phyloP scores from a whole-genome alignment of 2,329 filamentous ascomycete genomes.

The Gnomoniopsis smithogilvyi region DNA sequence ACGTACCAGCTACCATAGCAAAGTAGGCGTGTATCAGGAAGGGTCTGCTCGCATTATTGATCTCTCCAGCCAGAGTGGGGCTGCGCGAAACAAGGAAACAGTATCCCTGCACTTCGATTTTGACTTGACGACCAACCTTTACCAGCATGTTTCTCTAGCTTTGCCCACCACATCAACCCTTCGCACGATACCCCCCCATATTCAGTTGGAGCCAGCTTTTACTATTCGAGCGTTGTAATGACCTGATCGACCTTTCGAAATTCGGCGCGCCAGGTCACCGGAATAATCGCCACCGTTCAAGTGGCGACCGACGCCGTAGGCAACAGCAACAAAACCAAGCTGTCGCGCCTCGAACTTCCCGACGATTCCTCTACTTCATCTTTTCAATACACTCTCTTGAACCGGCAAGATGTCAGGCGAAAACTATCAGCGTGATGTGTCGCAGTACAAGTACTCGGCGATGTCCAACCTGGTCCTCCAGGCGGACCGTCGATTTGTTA shows the following conservation, averaged over 20 bases:
- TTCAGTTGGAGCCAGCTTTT: neutral
- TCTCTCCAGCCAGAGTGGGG: too few relatives aligned
- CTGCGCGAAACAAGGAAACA: neutral
- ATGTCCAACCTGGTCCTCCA: slow-evolving; percentile 99
- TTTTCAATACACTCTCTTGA: neutral
- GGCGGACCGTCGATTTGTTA: slow-evolving; percentile 95
- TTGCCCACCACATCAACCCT: slow-evolving; percentile 11
- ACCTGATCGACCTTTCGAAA: slow-evolving; percentile 7
- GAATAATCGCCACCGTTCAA: slow-evolving; percentile 9
- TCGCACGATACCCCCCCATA: neutral
- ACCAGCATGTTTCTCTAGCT: slow-evolving; percentile 16
- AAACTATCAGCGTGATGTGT: slow-evolving; percentile 70
- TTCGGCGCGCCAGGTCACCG: slow-evolving; percentile 14
- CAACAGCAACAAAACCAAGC: slow-evolving; percentile 2
- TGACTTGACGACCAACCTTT: slow-evolving; percentile 17
- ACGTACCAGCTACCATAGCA: too few relatives aligned
- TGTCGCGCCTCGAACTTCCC: slow-evolving; percentile 8
- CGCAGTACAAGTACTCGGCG: slow-evolving; percentile 98
- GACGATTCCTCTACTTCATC: neutral
- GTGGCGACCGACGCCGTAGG: neutral
- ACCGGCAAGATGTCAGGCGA: slow-evolving; percentile 62
- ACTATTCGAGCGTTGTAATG: slow-evolving; percentile 11
- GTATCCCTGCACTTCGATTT: neutral
- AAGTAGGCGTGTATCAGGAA: too few relatives aligned
- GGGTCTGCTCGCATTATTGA: too few relatives aligned